Base-by-base conservation (phyloP, 2,329 filamentous ascomycete genomes). In the Talaromyces sp. region DNA sequence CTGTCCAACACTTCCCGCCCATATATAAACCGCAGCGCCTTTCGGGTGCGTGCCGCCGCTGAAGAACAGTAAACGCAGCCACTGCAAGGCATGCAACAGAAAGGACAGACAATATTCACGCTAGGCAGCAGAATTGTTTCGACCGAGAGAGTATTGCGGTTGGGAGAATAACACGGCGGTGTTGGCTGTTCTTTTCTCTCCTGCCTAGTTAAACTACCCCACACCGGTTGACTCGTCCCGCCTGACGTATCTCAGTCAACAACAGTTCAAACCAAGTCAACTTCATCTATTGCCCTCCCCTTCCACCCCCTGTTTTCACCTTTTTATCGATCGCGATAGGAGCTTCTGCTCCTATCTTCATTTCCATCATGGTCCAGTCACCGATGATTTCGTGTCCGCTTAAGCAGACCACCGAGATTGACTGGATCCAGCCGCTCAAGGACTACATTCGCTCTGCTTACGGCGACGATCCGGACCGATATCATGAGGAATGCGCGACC, bases 341-440 rank as follows among this genome's bases (percentile, higher is more conserved):
- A 75, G 73, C 73, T 68, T 65, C 66, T 60, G 73, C 73, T 74
- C 73, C 73, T 70, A 59, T 65, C 63, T 64, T 53, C 6, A 4
- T 18, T 7, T 68, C 65, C 72, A 78, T 69, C 65, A 92, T 91
- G 89, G 85, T 90, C 76, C 90, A 96, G 81, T 88, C 92, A 68
- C 93, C 93, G 65, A 98, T 98, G 94, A 89, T 98, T 70, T 96
- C 92, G 70, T 89, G 89, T 84, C 94, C 94, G 74, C 85, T 97
- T 72, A 98, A 89, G 79, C 85, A 87, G 76, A 99, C 95, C 67
- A 96, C 93, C 83, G 95, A 99, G 82, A 96, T 99, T 75, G 95
- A 99, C 84, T 99, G 95, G 95, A 85, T 98, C 67, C 83, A 85
- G 55, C 95, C 95, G 55, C 84, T 99, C 68, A 98, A 98, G 81